Base-by-base conservation (phyloP, 257 asterid species). In the Echium plantagineum region DNA sequence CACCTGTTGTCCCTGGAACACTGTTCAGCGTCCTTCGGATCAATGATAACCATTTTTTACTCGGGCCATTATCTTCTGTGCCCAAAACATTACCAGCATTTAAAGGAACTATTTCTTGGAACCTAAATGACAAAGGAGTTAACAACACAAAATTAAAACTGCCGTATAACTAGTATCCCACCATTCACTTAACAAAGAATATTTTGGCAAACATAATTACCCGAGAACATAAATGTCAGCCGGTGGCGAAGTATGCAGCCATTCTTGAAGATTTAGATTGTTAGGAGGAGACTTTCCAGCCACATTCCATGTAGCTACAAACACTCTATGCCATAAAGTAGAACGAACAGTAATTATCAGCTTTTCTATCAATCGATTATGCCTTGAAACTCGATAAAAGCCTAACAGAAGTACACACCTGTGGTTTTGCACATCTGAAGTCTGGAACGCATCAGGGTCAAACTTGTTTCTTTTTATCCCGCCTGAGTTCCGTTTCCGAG, bases 221-320 rank as follows among this genome's bases (percentile, higher is more conserved):
- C 97, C 99, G 42, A 93, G 85, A 59, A 93, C 99, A 81, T 93
- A 93, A 32, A 93, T 76, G 69, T 93, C 99, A 26, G 97, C 97
- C 54, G 99, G 97, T 62, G 97, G 94, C 53, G 99, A 93, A 9
- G 89, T 84, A 73, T 93, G 95, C 24, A 93, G 78, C 97, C 96
- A 93, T 53, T 93, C 99, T 65, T 89, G 95, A 57, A 93, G 94
- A 74, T 78, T 89, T 48, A 93, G 69, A 70, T 77, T 61, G 73
- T 58, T 75, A 21, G 94, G 89, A 21, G 99, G 99, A 48, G 97
- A 93, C 77, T 86, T 93, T 28, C 99, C 99, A 51, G 87, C 99
- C 59, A 93, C 99, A 78, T 93, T 93, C 99, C 99, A 93, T 28
- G 99, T 93, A n/a, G 97, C 95, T 67, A 82, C 94, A 79, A 93